phyloP scores from a whole-genome alignment of 495 filamentous ascomycete species.

The Annulohypoxylon maeteangense region DNA sequence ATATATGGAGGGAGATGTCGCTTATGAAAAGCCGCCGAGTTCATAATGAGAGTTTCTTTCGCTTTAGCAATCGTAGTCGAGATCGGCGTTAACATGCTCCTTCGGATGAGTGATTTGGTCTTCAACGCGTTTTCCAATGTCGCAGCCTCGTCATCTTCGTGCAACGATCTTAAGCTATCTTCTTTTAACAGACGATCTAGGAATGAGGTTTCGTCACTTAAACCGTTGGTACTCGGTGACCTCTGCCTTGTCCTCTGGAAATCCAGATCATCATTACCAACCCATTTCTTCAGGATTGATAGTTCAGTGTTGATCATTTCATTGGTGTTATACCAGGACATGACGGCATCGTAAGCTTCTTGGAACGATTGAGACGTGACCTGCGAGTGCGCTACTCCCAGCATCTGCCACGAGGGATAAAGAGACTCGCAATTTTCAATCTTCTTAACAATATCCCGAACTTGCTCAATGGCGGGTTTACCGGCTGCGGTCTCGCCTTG shows the following conservation, averaged over 20 bases:
- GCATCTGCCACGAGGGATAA: slow-evolving; percentile 80
- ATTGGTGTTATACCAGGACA: slow-evolving; percentile 98
- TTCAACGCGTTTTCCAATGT: slow-evolving; percentile 49
- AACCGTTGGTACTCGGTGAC: slow-evolving; percentile 67
- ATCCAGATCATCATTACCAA: slow-evolving; percentile 94
- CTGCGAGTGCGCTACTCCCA: slow-evolving; percentile 76
- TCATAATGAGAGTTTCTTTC: slow-evolving; percentile 88
- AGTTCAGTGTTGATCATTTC: slow-evolving; percentile 96
- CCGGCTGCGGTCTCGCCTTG: slow-evolving; percentile 93
- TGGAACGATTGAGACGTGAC: slow-evolving; percentile 77
- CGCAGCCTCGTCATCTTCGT: slow-evolving; percentile 69
- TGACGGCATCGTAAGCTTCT: slow-evolving; percentile 84
- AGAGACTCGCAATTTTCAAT: slow-evolving; percentile 87
- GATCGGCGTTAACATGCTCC: slow-evolving; percentile 86
- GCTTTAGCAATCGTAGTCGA: slow-evolving; percentile 89
- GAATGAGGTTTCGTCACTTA: slow-evolving; percentile 90
- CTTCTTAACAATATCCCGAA: slow-evolving; percentile 85
- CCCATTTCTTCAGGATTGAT: slow-evolving; percentile 90
- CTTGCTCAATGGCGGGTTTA: slow-evolving; percentile 84
- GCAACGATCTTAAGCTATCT: slow-evolving; percentile 90
- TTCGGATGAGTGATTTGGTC: slow-evolving; percentile 52
- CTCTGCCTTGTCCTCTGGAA: slow-evolving; percentile 74
- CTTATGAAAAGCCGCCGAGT: slow-evolving; percentile 84
- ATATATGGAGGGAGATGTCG: slow-evolving; percentile 96
- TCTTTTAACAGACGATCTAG: slow-evolving; percentile 98